Base-by-base conservation (phyloP, 2,329 filamentous ascomycete genomes). In the Diaporthe sp. region DNA sequence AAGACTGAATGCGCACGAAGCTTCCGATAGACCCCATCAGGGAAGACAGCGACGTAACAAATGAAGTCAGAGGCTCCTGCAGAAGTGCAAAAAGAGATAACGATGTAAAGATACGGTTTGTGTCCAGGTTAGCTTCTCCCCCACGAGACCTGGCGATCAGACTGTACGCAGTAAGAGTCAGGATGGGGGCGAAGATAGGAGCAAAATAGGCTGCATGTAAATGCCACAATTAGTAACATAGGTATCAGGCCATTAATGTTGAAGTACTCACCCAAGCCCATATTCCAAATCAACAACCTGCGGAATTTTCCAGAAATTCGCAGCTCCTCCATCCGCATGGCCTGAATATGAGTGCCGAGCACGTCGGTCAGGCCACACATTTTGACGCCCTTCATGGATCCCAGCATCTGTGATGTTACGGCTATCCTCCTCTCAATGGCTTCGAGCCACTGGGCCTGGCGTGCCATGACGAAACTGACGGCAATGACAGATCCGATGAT, bases 361-460 rank as follows among this genome's bases (percentile, higher is more conserved):
- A 69, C 37, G 9, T 51, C 50, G 35, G 58, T 61, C 51, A 55
- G 65, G 10, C 30, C 84, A 84, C 1, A 83, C 76, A 85, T 83
- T 76, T 85, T 85, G 69, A 86, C 82, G 71, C 81, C 83, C 76
- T 86, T 86, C 75, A 86, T 84, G 9, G 82, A 80, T 1, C 81
- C 82, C 55, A 86, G 81, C 71, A 85, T 77, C 3, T 78, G 76
- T 77, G 77, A 2, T 65, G 81, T 83, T 37, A 80, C 77, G 7
- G 82, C 79, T 9, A 86, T 79, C 0, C 85, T 82, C 6, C 76
- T 79, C 72, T 86, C 84, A 1, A 82, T 86, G 7, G 84, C 83
- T 3, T 66, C 73, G 37, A 83, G 85, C 85, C 85, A 86, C 3
- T 79, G 77, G 30, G 75, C 71, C 22, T 81, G 80, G 12, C 86